phyloP scores from a whole-genome alignment of 176 grass and related monocot species.

The Lolium multiflorum region DNA sequence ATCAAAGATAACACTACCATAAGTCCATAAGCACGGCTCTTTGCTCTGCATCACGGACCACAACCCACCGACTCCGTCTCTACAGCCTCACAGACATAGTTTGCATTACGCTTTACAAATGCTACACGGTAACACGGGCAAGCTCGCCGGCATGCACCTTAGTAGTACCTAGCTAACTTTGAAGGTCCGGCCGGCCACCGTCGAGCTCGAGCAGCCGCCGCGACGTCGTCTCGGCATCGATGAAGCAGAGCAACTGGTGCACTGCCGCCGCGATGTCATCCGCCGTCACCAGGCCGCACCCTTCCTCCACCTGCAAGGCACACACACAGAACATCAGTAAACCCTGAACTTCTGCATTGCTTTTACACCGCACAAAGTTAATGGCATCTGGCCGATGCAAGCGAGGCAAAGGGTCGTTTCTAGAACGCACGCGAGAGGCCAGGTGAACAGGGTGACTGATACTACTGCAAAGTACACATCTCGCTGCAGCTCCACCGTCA shows the following conservation, averaged over 20 bases:
- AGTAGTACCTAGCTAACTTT: not conserved
- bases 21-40: not conserved
- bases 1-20: no score
- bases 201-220: conserved; percentile 29
- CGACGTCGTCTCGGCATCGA: conserved; percentile 57
- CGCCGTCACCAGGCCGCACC: conserved; percentile 64
- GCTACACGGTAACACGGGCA: not conserved
- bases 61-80: not conserved
- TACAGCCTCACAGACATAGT: not conserved
- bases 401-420: conserved; percentile 22
- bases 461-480: not conserved
- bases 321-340: not conserved
- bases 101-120: conserved; percentile 43
- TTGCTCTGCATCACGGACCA: not conserved
- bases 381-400: not conserved
- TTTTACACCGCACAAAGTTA: not conserved
- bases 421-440: no score
- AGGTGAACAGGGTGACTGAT: not conserved
- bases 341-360: not conserved
- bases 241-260: conserved; percentile 72
- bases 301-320: conserved; percentile 78
- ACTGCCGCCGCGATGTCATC: conserved; percentile 88
- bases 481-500: no score
- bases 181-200: not conserved
- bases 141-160: not conserved